Percentiles rank a stretch among this genome's conserved stretches.
Conservation (phyloP, 495 filamentous ascomycete species). For the Neurospora sp. region DNA sequence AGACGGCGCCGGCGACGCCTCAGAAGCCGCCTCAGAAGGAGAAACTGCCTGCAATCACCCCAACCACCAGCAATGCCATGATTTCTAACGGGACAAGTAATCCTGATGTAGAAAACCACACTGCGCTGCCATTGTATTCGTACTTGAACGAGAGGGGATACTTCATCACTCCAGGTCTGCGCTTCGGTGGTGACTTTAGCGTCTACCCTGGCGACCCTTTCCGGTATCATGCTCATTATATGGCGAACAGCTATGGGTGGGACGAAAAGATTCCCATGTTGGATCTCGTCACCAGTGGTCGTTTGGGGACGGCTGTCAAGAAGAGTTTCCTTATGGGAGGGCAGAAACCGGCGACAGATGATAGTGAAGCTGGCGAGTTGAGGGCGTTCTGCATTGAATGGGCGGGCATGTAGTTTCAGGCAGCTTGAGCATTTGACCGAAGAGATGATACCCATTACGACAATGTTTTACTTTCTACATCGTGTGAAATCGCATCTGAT, state of each 20-base stretch:
- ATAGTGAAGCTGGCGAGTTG: constrained; percentile 6
- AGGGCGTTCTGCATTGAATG: constrained; percentile 27
- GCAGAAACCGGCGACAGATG: not conserved
- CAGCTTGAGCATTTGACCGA: not conserved
- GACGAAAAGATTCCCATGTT: constrained; percentile 77
- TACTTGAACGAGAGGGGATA: constrained; percentile 73
- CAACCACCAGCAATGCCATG: constrained; percentile 14
- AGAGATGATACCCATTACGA: not conserved
- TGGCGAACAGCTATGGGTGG: constrained; percentile 69
- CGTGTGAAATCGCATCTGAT: not conserved
- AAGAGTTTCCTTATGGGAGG: constrained; percentile 89
- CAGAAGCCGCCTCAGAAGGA: not conserved
- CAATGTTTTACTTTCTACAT: not conserved
- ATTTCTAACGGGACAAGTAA: constrained; percentile 24
- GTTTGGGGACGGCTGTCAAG: constrained; percentile 89
- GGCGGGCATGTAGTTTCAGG: constrained; percentile 20
- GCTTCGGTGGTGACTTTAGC: constrained; percentile 88
- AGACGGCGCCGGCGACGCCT: not conserved
- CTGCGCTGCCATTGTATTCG: constrained; percentile 52
- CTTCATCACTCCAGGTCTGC: constrained; percentile 81
- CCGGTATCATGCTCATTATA: constrained; percentile 89
- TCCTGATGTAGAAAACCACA: constrained; percentile 15
- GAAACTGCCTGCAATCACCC: constrained; percentile 14
- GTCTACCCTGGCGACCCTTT: constrained; percentile 93
- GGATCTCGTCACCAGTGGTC: constrained; percentile 73